Base-by-base conservation (phyloP, 257 asterid genomes). In the Gentiana straminea region DNA sequence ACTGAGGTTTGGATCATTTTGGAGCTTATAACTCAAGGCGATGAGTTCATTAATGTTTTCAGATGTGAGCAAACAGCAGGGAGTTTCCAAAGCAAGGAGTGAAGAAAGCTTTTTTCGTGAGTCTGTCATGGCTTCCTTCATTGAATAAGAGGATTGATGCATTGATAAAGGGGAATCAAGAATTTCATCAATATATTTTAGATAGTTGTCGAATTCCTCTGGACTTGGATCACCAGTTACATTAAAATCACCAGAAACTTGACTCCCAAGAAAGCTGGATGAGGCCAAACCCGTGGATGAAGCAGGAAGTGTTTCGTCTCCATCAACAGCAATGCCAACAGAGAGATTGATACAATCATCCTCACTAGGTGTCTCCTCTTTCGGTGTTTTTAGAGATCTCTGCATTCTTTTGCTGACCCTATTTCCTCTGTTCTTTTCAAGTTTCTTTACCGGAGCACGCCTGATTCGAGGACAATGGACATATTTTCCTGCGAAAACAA, bases 171-270 rank as follows among this genome's bases (percentile, higher is more conserved):
- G 61, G 37, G 54, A 33, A 9, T 58, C 48, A 50, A 77, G 33
- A 33, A 70, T 55, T 46, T 70, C 79, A 32, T 77, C 83, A 7
- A 77, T 79, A 43, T 73, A 65, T 41, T 66, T 64, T 9, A 73
- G 62, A 54, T 70, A 77, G 36, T 15, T 64, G 35, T 77, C 80
- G 3, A 73, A 73, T 8, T 70, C 73, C 54, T 64, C 75, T 3
- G 61, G 53, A 48, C 59, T 36, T 57, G 65, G 51, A 51, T 52
- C 61, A 13, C 5, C 37, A 41, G 51, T 7, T 38, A 5, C 45
- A 55, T 33, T 1, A 7, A 47, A 35, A 8, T 11, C 15, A 8
- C 5, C 50, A 57, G 62, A 57, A 44, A 5, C 43, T 33, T 32
- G 43, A n/a, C 11, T 36, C 2, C 34, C 51, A 9, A 15, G 24